Base-by-base conservation (phyloP, 208 protist genomes). In the Trypanosoma platydactyli region DNA sequence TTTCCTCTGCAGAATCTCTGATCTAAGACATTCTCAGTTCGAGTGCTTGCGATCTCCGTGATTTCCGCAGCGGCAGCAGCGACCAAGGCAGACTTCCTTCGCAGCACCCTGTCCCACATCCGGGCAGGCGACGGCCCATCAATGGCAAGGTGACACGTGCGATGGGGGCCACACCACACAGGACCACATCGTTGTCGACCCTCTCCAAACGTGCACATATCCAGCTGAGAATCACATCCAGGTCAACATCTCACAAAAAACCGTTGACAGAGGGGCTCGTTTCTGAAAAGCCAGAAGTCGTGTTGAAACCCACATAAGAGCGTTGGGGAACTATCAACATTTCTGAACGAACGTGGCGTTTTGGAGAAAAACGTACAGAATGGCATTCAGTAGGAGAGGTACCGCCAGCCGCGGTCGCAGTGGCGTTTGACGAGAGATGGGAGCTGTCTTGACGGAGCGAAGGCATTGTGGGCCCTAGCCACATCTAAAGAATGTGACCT, bases 401-500 rank as follows among this genome's bases (percentile, higher is more conserved):
- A 18, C n/a, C 38, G 6, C 33, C 25, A 20, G 22, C 52, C 12
- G 15, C 38, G 22, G 11, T 22, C 12, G 25, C 13, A 13, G 25
- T 53, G 33, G 38, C 7, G 12, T 33, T 64, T 64, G 1, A 30
- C 45, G 18, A 68, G 38, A 68, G 50, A 44, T 60, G 41, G 2
- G 63, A 12, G 29, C 52, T 51, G 38, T 68, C 51, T 40, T 68
- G 63, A 12, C 63, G 63, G 45, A 57, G 20, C 22, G 5, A 3
- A 22, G 60, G 24, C 29, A 52, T n/a, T 25, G 38, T 59, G 27
- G 29, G 15, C 29, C n/a, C 13, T 7, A 68, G 9, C 5, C 52
- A 25, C 24, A 68, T 13, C 52, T 68, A 24, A 68, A 68, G 60
- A 22, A 49, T 3, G 38, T 68, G 63, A 25, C 51, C 63, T 7